A percentile compares a stretch with the other conserved stretches of the same genome.
Conservation (phyloP, 1,284 basidiomycete genomes). For the Cutaneotrichosporon sp. region DNA sequence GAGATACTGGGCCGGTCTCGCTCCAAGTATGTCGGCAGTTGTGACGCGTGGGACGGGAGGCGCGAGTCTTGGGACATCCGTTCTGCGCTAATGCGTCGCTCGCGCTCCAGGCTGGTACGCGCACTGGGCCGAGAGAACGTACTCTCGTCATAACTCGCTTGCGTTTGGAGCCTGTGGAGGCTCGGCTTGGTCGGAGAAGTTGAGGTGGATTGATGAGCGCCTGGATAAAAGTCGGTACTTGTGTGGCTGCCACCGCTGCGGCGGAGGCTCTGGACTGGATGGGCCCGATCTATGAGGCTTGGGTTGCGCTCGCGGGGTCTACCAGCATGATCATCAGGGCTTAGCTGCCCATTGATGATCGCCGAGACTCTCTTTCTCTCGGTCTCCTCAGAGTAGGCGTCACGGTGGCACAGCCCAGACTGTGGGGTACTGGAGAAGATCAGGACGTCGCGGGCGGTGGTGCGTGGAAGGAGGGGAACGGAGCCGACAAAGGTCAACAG, state of each 20-base stretch:
- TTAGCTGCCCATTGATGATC: not conserved
- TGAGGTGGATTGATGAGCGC: not conserved
- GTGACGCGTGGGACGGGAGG: not conserved
- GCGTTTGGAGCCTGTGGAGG: not conserved
- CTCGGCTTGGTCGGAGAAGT: not conserved
- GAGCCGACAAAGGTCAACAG: conserved; percentile 38
- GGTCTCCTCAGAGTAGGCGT: conserved; percentile 15
- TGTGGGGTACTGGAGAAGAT: conserved; percentile 39
- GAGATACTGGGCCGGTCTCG: not conserved
- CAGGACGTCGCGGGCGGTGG: conserved; percentile 42
- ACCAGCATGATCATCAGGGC: not conserved
- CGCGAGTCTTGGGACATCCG: not conserved
- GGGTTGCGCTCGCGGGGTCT: not conserved
- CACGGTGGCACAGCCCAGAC: conserved; percentile 29
- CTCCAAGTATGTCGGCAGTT: not conserved
- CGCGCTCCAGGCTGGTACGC: conserved; percentile 1
- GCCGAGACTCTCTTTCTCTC: not conserved
- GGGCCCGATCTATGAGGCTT: not conserved
- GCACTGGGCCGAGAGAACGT: conserved; percentile 4
- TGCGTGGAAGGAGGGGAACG: conserved; percentile 38
- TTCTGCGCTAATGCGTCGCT: not conserved
- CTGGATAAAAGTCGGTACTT: not conserved
- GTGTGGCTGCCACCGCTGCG: not conserved
- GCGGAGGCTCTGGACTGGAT: not conserved
- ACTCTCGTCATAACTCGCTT: not conserved